phyloP scores from a whole-genome alignment of 1,284 basidiomycete genomes.

The Trametes versicolor region DNA sequence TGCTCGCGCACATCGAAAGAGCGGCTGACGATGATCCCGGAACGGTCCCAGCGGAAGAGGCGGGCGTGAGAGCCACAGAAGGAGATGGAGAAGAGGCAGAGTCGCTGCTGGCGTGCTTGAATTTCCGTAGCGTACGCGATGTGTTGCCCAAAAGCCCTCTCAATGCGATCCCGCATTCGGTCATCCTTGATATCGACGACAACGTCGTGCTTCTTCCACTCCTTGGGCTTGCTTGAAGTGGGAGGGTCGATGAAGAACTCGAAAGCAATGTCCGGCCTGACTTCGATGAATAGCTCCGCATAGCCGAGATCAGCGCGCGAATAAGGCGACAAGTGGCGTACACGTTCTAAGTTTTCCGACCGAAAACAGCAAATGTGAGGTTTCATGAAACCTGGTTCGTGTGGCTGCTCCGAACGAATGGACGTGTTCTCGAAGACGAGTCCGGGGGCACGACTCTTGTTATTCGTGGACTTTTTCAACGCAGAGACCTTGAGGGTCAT shows the following conservation, averaged over 20 bases:
- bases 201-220: conserved; percentile 5
- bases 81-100: conserved; percentile 11
- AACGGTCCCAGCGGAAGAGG: conserved; percentile 23
- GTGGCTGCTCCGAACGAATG: neutral
- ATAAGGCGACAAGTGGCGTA: neutral
- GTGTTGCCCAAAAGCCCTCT: conserved; percentile 3
- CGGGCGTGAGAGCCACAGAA: conserved; percentile 19
- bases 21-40: conserved; percentile 14
- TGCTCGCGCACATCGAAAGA: conserved; percentile 21
- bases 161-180: neutral
- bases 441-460: conserved; percentile 19
- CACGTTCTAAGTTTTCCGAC: neutral
- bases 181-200: neutral
- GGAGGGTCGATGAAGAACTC: conserved; percentile 26
- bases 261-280: neutral
- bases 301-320: conserved; percentile 20
- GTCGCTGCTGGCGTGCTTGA: conserved; percentile 21
- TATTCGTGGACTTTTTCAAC: conserved; percentile 13
- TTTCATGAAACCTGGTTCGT: conserved; percentile 5
- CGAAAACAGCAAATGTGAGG: conserved; percentile 25
- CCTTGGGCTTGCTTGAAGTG: neutral
- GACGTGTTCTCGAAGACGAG: conserved; percentile 19
- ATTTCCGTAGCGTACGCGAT: conserved; percentile 9
- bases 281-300: conserved; percentile 25
- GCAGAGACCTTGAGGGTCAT: neutral